These are phyloP conservation scores for Inonotus obliquus DNA, from an alignment of 1,284 basidiomycete genomes.

Conservation along the genomic window DNA sequence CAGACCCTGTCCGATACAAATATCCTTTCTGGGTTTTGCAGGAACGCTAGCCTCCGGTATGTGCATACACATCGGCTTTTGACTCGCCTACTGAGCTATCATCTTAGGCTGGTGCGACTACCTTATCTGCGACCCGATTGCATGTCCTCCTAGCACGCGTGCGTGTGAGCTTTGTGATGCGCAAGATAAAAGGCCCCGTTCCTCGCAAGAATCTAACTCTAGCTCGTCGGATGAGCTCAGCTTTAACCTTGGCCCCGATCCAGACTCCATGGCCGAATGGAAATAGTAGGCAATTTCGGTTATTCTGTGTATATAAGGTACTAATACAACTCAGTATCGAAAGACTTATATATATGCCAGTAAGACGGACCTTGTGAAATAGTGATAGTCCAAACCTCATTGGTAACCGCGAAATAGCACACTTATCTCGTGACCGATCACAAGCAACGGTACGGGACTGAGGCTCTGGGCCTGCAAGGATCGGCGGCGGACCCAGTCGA, in stretches of 20 bases:
- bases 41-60: conserved; percentile 49
- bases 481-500: conserved; percentile 23
- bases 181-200: neutral
- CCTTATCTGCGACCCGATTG: conserved; percentile 49
- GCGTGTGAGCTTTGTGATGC: conserved; percentile 10
- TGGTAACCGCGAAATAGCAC: conserved; percentile 29
- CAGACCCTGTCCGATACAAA: conserved; percentile 52
- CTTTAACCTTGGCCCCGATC: conserved; percentile 44
- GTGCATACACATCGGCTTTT: conserved; percentile 15
- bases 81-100: neutral
- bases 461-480: conserved; percentile 19
- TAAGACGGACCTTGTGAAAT: conserved; percentile 22
- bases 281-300: conserved; percentile 41
- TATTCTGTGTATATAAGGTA: conserved; percentile 19
- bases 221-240: conserved; percentile 17
- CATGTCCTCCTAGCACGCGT: conserved; percentile 37
- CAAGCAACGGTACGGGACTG: conserved; percentile 44
- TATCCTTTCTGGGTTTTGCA: conserved; percentile 56
- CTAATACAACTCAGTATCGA: conserved; percentile 30
- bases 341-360: conserved; percentile 50
- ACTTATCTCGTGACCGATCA: conserved; percentile 63
- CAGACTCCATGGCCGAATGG: conserved; percentile 45
- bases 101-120: conserved; percentile 55
- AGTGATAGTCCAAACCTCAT: neutral
- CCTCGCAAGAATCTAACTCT: neutral